phyloP scores from a whole-genome alignment of 2,329 filamentous ascomycete species.

The Scytalidium lignicola region DNA sequence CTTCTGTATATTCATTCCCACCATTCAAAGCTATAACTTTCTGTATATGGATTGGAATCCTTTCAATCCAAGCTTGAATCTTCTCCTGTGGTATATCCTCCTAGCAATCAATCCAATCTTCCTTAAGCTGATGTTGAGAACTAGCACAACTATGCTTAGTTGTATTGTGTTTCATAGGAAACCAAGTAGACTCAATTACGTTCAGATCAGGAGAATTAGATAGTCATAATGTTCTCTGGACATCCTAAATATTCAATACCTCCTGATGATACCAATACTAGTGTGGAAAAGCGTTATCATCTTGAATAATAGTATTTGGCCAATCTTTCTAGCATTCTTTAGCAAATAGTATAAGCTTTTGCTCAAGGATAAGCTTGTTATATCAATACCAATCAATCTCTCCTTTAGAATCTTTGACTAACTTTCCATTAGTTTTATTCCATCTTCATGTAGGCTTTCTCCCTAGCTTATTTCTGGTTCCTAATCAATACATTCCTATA shows the following conservation, averaged over 20 bases:
- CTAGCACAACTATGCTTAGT: constrained; percentile 10
- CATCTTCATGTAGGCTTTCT: constrained; percentile 13
- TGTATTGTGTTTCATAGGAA: constrained; percentile 15
- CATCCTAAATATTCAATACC: neutral
- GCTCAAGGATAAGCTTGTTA: constrained; percentile 11
- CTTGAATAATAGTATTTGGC: constrained; percentile 10
- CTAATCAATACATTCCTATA: constrained; percentile 11
- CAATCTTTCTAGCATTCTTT: constrained; percentile 7
- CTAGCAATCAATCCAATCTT: constrained; percentile 11
- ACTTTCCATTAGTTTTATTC: constrained; percentile 11
- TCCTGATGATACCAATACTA: neutral
- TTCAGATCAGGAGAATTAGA: constrained; percentile 21
- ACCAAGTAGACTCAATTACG: constrained; percentile 18
- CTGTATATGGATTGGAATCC: constrained; percentile 16
- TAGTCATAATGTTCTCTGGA: constrained; percentile 5
- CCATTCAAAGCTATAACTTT: constrained; percentile 18
- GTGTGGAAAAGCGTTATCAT: constrained; percentile 9
- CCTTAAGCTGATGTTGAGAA: constrained; percentile 5
- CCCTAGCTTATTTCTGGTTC: constrained; percentile 6
- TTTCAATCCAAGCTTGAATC: constrained; percentile 19
- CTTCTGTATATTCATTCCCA: constrained; percentile 18
- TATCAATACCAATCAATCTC: constrained; percentile 19
- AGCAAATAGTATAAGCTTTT: constrained; percentile 19
- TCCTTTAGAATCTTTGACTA: constrained; percentile 7
- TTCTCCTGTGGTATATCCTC: constrained; percentile 12